phyloP scores from a whole-genome alignment of 2,329 filamentous ascomycete species.

The Scytalidium lignicola region DNA sequence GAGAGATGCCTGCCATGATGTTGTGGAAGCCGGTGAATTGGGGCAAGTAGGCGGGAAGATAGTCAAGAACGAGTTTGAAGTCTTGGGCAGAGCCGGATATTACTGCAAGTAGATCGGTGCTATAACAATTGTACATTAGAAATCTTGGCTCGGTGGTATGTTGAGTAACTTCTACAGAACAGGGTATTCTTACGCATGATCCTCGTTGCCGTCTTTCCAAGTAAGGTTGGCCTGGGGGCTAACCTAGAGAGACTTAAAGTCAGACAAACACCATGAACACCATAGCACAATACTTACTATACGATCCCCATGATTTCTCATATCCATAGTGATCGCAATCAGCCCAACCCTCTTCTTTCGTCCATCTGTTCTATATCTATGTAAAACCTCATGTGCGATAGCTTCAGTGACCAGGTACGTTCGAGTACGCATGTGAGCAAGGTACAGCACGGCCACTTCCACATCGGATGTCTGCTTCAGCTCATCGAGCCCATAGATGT shows the following conservation, averaged over 20 bases:
- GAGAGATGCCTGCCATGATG: slow-evolving; percentile 12
- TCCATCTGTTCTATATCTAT: slow-evolving; percentile 11
- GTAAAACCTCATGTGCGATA: slow-evolving; percentile 15
- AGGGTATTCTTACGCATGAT: slow-evolving; percentile 10
- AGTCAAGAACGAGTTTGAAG: slow-evolving; percentile 14
- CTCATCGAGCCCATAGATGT: slow-evolving; percentile 14
- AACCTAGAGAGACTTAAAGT: slow-evolving; percentile 1
- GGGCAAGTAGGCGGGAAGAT: slow-evolving; percentile 12
- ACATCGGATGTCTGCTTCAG: slow-evolving; percentile 4
- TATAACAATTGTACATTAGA: neutral
- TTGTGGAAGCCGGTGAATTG: slow-evolving; percentile 13
- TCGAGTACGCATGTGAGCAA: slow-evolving; percentile 14
- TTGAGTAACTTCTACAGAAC: neutral
- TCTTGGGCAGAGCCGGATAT: slow-evolving; percentile 15
- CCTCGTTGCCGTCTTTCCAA: slow-evolving; percentile 15
- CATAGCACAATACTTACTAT: slow-evolving; percentile 2
- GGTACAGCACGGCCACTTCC: slow-evolving; percentile 12
- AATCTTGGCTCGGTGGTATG: neutral
- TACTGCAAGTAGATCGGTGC: slow-evolving; percentile 10
- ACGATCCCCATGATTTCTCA: slow-evolving; percentile 17
- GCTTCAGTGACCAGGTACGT: slow-evolving; percentile 15
- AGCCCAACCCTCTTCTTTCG: slow-evolving; percentile 8
- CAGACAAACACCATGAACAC: neutral
- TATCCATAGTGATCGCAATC: slow-evolving; percentile 16
- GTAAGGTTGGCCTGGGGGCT: slow-evolving; percentile 10